phyloP scores from a whole-genome alignment of 257 asterid genomes.

The Plantago elongata region DNA sequence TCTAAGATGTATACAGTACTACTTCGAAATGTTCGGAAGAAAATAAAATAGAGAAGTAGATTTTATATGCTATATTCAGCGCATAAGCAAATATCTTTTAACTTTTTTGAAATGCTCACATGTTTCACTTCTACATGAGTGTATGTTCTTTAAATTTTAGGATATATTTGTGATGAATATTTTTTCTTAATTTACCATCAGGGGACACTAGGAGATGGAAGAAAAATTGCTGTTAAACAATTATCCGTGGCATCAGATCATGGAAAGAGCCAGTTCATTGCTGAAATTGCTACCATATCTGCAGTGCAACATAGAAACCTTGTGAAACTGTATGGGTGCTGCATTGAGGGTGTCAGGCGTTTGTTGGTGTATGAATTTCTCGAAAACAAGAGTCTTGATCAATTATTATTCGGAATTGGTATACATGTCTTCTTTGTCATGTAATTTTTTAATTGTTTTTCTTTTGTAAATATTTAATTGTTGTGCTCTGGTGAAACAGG shows the following conservation, averaged over 20 bases:
- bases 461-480: too few species aligned
- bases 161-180: too few species aligned
- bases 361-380: constrained; percentile 83
- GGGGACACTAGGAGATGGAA: constrained; percentile 69
- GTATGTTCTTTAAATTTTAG: too few species aligned
- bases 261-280: constrained; percentile 76
- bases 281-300: constrained; percentile 85
- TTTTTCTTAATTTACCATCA: constrained; percentile 4
- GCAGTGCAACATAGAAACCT: constrained; percentile 92
- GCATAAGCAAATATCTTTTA: too few species aligned
- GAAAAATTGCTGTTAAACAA: constrained; percentile 70
- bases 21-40: too few species aligned
- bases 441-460: too few species aligned
- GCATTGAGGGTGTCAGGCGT: constrained; percentile 74
- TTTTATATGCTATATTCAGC: too few species aligned
- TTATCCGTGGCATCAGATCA: constrained; percentile 73
- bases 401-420: constrained; percentile 58
- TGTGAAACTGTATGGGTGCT: constrained; percentile 76
- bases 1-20: too few species aligned
- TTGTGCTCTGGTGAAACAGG: constrained; percentile 25
- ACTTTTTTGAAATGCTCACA: too few species aligned
- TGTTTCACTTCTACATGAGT: too few species aligned
- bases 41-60: too few species aligned
- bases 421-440: not conserved
- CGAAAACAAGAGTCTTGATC: constrained; percentile 80